phyloP scores from a whole-genome alignment of 768 basidiomycete genomes.

The Mycena crocata region DNA sequence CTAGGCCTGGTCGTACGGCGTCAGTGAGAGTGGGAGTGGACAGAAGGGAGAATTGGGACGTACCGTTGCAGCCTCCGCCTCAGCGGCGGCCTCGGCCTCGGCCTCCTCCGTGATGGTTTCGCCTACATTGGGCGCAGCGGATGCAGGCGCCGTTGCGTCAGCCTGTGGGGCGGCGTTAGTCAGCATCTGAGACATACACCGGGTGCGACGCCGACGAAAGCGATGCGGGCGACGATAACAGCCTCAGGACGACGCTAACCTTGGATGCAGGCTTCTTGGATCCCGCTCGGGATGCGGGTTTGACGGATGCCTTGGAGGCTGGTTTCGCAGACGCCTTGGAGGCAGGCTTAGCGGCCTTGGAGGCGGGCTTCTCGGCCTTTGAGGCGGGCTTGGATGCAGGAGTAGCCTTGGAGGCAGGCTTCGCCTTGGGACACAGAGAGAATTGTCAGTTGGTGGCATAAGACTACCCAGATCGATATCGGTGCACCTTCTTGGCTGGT shows the following conservation, averaged over 20 bases:
- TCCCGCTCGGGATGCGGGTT: slow-evolving; percentile 59
- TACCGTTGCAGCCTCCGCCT: slow-evolving; percentile 34
- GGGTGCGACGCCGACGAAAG: slow-evolving; percentile 12
- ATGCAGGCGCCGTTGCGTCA: slow-evolving; percentile 44
- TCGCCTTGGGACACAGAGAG: too few species aligned
- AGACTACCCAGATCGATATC: slow-evolving; percentile 11
- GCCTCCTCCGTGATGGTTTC: slow-evolving; percentile 59
- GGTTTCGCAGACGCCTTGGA: slow-evolving; percentile 58
- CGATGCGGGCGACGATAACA: too few species aligned
- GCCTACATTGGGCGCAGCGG: slow-evolving; percentile 38
- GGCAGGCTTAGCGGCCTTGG: slow-evolving; percentile 54
- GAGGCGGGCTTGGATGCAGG: slow-evolving; percentile 57
- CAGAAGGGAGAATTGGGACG: background rate
- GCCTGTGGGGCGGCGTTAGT: slow-evolving; percentile 34
- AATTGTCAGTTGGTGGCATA: too few species aligned
- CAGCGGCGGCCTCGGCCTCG: slow-evolving; percentile 46
- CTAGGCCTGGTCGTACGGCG: slow-evolving; percentile 14
- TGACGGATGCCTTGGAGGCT: slow-evolving; percentile 49
- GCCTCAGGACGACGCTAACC: slow-evolving; percentile 50
- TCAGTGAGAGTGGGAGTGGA: background rate
- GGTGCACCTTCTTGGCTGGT: slow-evolving; percentile 72
- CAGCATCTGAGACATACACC: slow-evolving; percentile 17
- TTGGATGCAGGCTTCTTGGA: slow-evolving; percentile 66
- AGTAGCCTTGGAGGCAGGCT: slow-evolving; percentile 50
- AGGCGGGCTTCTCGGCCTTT: slow-evolving; percentile 55